Evolutionary conservation across 139 green algal species (phyloP), one percentile per base, ranked within the genome.

Genomic region (Zygnema cylindricum): DNA sequence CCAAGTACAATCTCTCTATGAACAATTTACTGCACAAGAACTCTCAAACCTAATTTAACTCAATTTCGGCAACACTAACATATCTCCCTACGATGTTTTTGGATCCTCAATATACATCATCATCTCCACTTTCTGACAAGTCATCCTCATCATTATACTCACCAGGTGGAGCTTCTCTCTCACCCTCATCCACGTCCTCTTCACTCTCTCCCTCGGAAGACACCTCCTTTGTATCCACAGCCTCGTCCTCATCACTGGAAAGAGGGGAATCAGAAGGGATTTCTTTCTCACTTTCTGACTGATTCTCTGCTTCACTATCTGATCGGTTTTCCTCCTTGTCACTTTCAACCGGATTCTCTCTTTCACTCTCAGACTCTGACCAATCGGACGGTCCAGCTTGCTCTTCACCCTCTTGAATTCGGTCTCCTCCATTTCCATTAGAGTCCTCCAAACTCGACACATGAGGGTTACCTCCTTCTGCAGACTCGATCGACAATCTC

Each of bases 221-320:
- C 30, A 35, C 57, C 30, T 73, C 57, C 57, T 73, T 30, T 35
- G 25, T 30, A 79, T 79, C 71, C 71, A 79, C 71, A 79, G 3
- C 36, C 36, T n/a, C 71, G 21, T 79, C 71, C 71, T 43, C 71
- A n/a, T 79, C 49, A 63, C 16, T 16, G 16, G 49, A 63, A n/a
- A n/a, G n/a, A n/a, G n/a, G n/a, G n/a, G n/a, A n/a, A n/a, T n/a
- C n/a, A n/a, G n/a, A n/a, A n/a, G n/a, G n/a, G 49, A 16, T 16
- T 63, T 63, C 49, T 25, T 63, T 63, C 7, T 7, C 7, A 7
- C 16, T 63, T 16, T 16, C 7, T 7, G 7, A 16, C 7, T 63
- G 49, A 63, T 63, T 16, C 7, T 25, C 49, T 16, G 49, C 7
- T 16, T 16, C 49, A 16, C 49, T 16, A 63, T 63, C 49, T 63